Conservation (phyloP, 1,139 yeast genomes). For the Magnusiomyces starmeri region DNA sequence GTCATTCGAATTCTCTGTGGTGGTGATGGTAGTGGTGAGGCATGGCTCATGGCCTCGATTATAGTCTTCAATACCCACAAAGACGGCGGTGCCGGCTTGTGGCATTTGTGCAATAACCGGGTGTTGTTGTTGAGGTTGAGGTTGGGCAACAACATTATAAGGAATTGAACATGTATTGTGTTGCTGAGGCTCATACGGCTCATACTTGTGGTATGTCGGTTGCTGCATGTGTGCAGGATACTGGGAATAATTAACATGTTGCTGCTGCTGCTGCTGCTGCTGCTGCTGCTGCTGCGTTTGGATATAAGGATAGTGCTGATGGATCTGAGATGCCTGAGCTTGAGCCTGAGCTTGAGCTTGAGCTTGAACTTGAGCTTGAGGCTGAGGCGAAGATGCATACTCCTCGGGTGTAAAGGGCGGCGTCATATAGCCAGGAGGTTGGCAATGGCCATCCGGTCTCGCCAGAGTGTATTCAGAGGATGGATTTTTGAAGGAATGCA, state of each 20-base stretch:
- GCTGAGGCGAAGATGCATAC: neutral
- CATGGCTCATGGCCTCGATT: neutral
- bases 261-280: neutral
- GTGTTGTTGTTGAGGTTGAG: neutral
- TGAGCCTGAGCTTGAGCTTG: neutral
- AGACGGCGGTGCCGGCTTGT: neutral
- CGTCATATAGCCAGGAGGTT: conserved; percentile 18
- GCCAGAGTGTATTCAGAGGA: neutral
- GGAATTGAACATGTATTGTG: conserved; percentile 3
- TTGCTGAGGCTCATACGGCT: neutral
- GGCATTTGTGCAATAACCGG: neutral
- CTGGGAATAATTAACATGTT: neutral
- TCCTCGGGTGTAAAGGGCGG: conserved; percentile 21
- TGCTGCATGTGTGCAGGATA: neutral
- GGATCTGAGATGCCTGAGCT: neutral
- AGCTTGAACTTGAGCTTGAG: neutral
- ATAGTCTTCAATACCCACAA: neutral
- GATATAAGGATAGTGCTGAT: neutral
- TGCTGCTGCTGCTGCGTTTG: neutral
- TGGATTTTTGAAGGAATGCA: too few species aligned
- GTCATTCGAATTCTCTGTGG: neutral
- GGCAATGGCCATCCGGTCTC: neutral
- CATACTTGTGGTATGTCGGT: neutral
- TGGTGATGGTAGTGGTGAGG: neutral
- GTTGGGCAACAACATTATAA: neutral